Evolutionary conservation across 306 rosid genomes (phyloP).

Genomic region (Mimosa pudica): DNA sequence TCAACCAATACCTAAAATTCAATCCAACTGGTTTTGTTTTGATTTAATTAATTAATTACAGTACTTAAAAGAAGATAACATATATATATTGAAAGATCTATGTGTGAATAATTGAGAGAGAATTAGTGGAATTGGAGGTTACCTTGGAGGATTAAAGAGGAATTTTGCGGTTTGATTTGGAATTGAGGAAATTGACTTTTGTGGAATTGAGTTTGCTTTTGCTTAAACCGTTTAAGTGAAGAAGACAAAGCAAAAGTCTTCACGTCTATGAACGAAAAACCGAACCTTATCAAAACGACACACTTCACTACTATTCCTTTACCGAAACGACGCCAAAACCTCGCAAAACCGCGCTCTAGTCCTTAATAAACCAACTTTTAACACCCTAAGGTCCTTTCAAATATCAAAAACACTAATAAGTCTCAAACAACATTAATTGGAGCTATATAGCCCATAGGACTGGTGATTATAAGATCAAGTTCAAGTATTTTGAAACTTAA

Average conservation of each 20-base stretch:
- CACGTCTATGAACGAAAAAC: neutral
- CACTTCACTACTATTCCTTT: neutral
- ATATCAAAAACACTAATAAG: too few species aligned
- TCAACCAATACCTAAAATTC: constrained; percentile 30
- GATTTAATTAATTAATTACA: neutral
- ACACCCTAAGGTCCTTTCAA: too few species aligned
- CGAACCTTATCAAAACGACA: constrained; percentile 25
- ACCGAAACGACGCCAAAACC: neutral
- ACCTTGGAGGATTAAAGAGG: constrained; percentile 8
- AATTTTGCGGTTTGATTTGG: constrained; percentile 4
- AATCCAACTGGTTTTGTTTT: neutral
- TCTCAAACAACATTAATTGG: too few species aligned
- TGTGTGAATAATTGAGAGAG: neutral
- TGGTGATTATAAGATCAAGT: too few species aligned
- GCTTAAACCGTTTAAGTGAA: constrained; percentile 30
- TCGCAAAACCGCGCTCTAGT: too few species aligned
- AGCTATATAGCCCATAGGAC: too few species aligned
- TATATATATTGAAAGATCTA: neutral
- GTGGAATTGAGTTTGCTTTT: neutral
- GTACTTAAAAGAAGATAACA: neutral
- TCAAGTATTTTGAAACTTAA: too few species aligned
- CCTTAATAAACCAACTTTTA: too few species aligned
- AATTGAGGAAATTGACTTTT: constrained; percentile 32
- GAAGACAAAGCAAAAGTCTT: neutral
- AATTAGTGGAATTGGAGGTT: neutral